A percentile compares a stretch with the other conserved stretches of the same genome.
These are phyloP conservation scores for Sugiyamaella qingdaonensis DNA, from an alignment of 805 yeast genomes.

Conservation along the genomic window DNA sequence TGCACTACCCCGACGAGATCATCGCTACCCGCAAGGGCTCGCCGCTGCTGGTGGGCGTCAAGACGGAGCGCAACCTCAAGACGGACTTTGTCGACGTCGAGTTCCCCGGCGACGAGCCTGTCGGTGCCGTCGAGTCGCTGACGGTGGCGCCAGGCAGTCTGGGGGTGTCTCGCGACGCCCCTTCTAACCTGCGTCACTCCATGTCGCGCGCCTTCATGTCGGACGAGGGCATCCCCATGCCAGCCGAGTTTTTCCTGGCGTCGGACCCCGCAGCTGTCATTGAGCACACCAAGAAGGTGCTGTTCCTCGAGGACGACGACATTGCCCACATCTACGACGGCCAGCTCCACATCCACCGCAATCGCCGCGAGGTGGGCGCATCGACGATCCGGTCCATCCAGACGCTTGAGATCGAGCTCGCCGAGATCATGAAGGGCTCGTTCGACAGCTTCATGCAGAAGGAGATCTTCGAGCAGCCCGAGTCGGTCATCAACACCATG, in stretches of 20 bases:
- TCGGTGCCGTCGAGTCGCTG: slow-evolving; percentile 13
- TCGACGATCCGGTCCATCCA: slow-evolving; percentile 95
- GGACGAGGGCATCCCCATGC: slow-evolving; percentile 88
- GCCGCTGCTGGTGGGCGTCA: slow-evolving; percentile 94
- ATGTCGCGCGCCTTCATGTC: slow-evolving; percentile 96
- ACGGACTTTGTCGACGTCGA: slow-evolving; percentile 98
- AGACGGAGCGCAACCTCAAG: slow-evolving; percentile 89
- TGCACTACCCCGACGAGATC: slow-evolving; percentile 91
- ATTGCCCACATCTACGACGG: slow-evolving; percentile 98
- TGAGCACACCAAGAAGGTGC: slow-evolving; percentile 94
- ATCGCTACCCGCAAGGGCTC: slow-evolving; percentile 98
- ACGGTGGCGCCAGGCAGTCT: slow-evolving; percentile 12
- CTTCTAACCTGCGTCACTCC: slow-evolving; percentile 61
- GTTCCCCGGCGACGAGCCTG: slow-evolving; percentile 49
- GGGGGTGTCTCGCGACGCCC: slow-evolving; percentile 6
- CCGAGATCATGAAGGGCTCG: slow-evolving; percentile 97
- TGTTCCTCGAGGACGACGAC: slow-evolving; percentile 96
- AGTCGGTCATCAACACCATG: slow-evolving; percentile 97
- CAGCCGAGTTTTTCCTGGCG: slow-evolving; percentile 92
- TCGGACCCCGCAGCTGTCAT: slow-evolving; percentile 97
- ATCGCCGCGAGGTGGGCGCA: slow-evolving; percentile 72
- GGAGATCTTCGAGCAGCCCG: slow-evolving; percentile 98
- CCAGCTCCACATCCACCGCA: slow-evolving; percentile 96
- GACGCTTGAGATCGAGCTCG: slow-evolving; percentile 93
- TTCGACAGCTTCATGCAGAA: slow-evolving; percentile 97